phyloP scores from a whole-genome alignment of 2,329 filamentous ascomycete species.

The Beauveria scarabaeidicola region DNA sequence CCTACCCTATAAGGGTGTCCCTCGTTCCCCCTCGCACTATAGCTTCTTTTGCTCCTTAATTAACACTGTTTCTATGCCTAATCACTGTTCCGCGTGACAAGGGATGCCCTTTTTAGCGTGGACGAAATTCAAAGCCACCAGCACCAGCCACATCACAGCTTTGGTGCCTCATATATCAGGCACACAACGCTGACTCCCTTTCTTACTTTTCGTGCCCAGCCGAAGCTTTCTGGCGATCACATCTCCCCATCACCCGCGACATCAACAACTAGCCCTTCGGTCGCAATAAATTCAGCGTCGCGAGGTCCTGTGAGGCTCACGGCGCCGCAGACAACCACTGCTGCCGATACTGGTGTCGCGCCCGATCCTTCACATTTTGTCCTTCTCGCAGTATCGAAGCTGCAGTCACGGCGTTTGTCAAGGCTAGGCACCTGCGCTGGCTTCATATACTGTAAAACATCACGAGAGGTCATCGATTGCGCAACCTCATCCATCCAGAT shows the following conservation, averaged over 20 bases:
- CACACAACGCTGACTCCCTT: background rate
- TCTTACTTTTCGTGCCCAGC: slow-evolving; percentile 1
- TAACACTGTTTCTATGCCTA: no score
- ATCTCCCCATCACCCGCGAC: slow-evolving; percentile 8
- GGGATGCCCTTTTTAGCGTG: no score
- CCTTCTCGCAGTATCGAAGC: background rate
- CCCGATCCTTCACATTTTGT: background rate
- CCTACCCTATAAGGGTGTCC: no score
- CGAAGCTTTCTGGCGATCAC: background rate
- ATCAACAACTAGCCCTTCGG: slow-evolving; percentile 6
- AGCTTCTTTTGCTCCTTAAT: no score
- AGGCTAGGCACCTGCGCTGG: background rate
- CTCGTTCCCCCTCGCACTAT: no score
- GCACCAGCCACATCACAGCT: background rate
- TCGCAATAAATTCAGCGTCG: slow-evolving; percentile 9
- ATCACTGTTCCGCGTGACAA: no score
- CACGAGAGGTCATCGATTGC: background rate
- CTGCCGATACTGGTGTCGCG: background rate
- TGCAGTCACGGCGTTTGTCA: background rate
- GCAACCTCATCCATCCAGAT: background rate
- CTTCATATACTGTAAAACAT: slow-evolving; percentile 5
- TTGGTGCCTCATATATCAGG: slow-evolving; percentile 5
- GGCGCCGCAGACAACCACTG: background rate
- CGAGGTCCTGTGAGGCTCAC: background rate
- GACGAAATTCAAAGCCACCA: background rate